Conservation (phyloP, 495 filamentous ascomycete species). For the Podospora tetraspora region DNA sequence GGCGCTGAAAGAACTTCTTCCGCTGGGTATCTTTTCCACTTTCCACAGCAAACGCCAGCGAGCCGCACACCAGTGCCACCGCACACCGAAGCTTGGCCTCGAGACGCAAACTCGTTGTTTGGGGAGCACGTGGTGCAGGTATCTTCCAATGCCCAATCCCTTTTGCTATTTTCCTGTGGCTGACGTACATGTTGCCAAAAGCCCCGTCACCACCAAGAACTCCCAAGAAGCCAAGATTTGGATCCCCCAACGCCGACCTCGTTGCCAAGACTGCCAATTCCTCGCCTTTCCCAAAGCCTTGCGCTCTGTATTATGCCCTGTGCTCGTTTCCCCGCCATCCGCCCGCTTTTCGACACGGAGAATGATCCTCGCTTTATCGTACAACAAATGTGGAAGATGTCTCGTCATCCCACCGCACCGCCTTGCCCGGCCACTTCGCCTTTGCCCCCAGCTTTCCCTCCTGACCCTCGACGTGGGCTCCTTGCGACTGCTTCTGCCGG, state of each 20-base stretch:
- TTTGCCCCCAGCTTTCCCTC: background rate
- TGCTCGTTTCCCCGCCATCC: background rate
- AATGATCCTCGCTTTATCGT: background rate
- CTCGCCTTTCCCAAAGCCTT: background rate
- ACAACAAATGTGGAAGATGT: background rate
- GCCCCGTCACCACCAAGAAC: background rate
- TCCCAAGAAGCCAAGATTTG: background rate
- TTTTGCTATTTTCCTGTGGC: background rate
- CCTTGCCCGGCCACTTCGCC: background rate
- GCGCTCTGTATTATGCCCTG: background rate
- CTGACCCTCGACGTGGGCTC: background rate
- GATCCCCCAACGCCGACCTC: background rate
- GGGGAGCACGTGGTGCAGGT: background rate
- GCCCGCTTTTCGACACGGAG: background rate
- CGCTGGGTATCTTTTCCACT: too few species aligned
- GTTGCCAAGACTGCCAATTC: background rate
- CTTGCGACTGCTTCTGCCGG: background rate
- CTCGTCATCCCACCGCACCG: constrained; percentile 1
- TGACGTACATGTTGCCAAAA: background rate
- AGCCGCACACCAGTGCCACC: background rate
- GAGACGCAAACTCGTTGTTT: background rate
- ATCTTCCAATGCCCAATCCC: background rate
- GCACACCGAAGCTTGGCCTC: background rate
- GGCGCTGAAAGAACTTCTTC: too few species aligned
- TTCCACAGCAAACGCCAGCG: background rate